Evolutionary conservation across 2,329 filamentous ascomycete genomes (phyloP).

Genomic region (Aspergillus candidus): DNA sequence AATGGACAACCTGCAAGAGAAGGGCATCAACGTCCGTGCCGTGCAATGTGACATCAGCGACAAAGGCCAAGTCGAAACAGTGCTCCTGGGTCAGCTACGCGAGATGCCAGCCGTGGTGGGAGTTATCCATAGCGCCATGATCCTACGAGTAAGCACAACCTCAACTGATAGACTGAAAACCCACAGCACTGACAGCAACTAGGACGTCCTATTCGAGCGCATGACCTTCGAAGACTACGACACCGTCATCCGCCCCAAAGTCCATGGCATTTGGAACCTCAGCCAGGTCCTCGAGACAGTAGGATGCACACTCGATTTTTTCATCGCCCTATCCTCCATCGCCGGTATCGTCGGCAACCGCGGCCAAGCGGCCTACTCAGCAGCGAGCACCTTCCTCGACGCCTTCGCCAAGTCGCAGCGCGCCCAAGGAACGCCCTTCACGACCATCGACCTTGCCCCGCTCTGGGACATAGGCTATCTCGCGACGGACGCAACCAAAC

Average conservation of each 20-base stretch:
- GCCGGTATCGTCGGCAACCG: slow-evolving; percentile 8
- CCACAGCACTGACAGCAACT: background rate
- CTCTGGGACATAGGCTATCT: slow-evolving; percentile 1
- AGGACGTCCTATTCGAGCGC: slow-evolving; percentile 1
- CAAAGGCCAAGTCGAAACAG: background rate
- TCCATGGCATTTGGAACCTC: background rate
- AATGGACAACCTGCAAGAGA: background rate
- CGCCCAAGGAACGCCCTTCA: slow-evolving; percentile 7
- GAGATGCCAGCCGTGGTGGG: background rate
- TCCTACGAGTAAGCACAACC: background rate
- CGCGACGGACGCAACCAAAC: background rate
- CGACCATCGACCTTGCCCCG: slow-evolving; percentile 13
- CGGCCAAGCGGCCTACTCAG: slow-evolving; percentile 9
- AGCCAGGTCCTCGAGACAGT: background rate
- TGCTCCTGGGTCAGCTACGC: background rate
- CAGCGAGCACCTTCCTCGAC: slow-evolving; percentile 8
- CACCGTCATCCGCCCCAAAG: background rate
- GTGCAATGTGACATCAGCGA: background rate
- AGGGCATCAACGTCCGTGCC: background rate
- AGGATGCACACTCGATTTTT: slow-evolving; percentile 8
- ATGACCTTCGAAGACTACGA: background rate
- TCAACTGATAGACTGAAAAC: background rate
- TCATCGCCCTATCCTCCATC: slow-evolving; percentile 10
- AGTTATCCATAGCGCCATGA: slow-evolving; percentile 1
- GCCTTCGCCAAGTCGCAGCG: slow-evolving; percentile 12